Conservation (phyloP, 1,284 basidiomycete genomes). For the Paramarasmius palmivorus region DNA sequence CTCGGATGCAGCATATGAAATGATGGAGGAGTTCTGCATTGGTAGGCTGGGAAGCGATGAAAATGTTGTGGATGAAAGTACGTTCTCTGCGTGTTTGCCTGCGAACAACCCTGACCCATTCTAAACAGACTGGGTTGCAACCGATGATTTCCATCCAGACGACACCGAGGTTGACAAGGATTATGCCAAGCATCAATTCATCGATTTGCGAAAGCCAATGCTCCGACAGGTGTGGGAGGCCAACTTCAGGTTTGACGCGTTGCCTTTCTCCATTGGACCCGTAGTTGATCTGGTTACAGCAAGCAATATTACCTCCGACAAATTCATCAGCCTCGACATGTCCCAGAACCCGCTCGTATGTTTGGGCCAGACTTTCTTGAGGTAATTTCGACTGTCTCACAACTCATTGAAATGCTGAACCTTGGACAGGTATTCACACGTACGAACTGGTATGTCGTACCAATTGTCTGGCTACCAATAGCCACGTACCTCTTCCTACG, state of each 20-base stretch:
- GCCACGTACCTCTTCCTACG: conserved; percentile 79
- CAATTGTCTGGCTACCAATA: conserved; percentile 92
- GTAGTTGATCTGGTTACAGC: conserved; percentile 34
- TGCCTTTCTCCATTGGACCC: neutral
- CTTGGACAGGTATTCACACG: conserved; percentile 71
- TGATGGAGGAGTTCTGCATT: conserved; percentile 86
- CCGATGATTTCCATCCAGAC: conserved; percentile 88
- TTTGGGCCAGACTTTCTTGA: conserved; percentile 87
- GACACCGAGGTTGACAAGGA: conserved; percentile 81
- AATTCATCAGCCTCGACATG: conserved; percentile 94
- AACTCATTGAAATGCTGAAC: neutral
- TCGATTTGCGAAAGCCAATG: conserved; percentile 89
- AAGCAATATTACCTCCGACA: conserved; percentile 97
- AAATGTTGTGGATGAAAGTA: conserved; percentile 77
- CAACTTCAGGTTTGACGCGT: conserved; percentile 65
- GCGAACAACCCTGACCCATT: neutral
- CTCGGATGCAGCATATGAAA: conserved; percentile 88
- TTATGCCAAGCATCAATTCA: conserved; percentile 87
- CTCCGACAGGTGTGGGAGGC: conserved; percentile 83
- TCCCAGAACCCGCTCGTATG: conserved; percentile 84
- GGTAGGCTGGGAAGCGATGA: conserved; percentile 81
- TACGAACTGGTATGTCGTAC: conserved; percentile 95
- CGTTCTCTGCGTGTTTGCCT: conserved; percentile 5
- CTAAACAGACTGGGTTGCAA: conserved; percentile 76
- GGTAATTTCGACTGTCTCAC: conserved; percentile 36